Evolutionary conservation across 2,329 filamentous ascomycete genomes (phyloP), one percentile per base, ranked within the genome.

Genomic region (Cladorrhinum sp.): DNA sequence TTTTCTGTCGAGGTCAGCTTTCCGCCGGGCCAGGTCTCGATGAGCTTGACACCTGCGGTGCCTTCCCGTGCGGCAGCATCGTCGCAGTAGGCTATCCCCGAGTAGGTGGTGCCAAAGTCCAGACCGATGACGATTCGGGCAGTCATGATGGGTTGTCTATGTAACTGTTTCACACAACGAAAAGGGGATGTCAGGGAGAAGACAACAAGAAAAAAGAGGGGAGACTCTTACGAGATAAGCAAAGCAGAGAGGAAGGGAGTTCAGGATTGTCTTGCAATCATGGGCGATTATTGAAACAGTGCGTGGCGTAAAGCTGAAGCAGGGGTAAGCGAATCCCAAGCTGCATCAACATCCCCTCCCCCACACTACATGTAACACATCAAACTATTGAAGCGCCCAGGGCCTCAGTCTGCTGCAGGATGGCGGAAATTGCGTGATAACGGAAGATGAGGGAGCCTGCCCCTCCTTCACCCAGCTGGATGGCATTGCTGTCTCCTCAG

Each of bases 61-160:
- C 29, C 61, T 2, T 65, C 63, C 1, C 66, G 67, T 0, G 66
- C 64, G 3, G 36, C 53, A 18, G 12, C 16, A 25, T 61, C 60
- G 32, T 74, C 72, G 29, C 70, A 72, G 56, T 69, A 74, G 0
- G 70, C 60, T 0, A 74, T 68, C 13, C 72, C 72, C 25, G 63
- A 63, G 38, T 45, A 65, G 3, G 61, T 65, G 2, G 63, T 65
- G 0, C 63, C 63, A 18, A 65, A 65, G 54, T 65, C 63, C 9
- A 65, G 53, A 2, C 61, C 41, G n/a, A 65, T 63, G 50, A 65
- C 63, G 5, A 65, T 51, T 20, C 61, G 58, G 29, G 25, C 51
- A 12, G 51, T 6, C 20, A 25, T 38, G 25, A 38, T 41, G 13
- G 24, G 20, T 23, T 16, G 25, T 16, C n/a, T n/a, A n/a, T n/a